Evolutionary conservation across 805 yeast species (phyloP), one percentile per base, ranked within the genome.

Genomic region (Schwanniomyces pseudopolymorphus): DNA sequence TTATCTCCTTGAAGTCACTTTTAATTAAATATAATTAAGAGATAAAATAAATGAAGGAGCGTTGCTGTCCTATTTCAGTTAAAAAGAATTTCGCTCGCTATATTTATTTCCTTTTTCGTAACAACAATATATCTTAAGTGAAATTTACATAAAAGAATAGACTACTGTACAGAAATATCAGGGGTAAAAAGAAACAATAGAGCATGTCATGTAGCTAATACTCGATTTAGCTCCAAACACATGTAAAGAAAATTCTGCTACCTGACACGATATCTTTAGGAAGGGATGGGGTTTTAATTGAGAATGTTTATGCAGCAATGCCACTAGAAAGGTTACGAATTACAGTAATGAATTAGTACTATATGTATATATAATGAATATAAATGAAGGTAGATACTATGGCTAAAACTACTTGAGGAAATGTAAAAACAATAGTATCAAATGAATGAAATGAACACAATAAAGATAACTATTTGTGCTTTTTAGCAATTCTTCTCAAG

Each of bases 401-500:
- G 16, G 7, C 13, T 13, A 27, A 11, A 27, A 11, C 35, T 28
- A 28, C 28, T 26, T 3, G 8, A 26, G 4, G 28, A 13, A 4
- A 26, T 11, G n/a, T 22, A 28, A 14, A 14, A 16, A 14, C 8
- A 14, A 16, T 3, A 31, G 35, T 31, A 31, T 31, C 35, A 31
- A 31, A 31, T 31, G 11, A 14, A 14, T 31, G 35, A 31, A 31
- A 31, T 31, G 35, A 31, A 31, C 35, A 16, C 11, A 11, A 26
- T 14, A 3, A 40, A 5, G 9, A 45, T 24, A 39, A 25, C 65
- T 85, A 85, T 70, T 81, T 87, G 61, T 85, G 77, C 74, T 88
- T 89, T 79, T 91, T 94, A 21, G 89, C 87, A 55, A 91, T 88
- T 65, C 98, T 84, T 62, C 80, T 84, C 61, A 92, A 75, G 11